Evolutionary conservation across 2,329 filamentous ascomycete species (phyloP), one percentile per base, ranked within the genome.

Genomic region (Stachybotrys chartarum): DNA sequence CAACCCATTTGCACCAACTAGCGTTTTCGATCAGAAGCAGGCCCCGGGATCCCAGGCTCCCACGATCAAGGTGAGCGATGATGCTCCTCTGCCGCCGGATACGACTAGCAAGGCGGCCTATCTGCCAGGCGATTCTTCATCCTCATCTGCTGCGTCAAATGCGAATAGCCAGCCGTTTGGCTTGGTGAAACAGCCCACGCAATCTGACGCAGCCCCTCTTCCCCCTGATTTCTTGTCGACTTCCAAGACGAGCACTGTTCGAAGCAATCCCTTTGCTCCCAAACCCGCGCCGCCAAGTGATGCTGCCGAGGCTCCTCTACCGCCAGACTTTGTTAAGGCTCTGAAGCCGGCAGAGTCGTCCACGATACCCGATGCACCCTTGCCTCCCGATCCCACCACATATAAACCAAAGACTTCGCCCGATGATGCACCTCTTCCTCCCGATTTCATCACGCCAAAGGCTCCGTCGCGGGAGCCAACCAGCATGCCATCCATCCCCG

Each of bases 31-130:
- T 63, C 10, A 59, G 61, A 18, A 58, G 8, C 56, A 54, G 35
- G 59, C 57, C 35, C 46, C 56, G 30, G 63, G 64, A 53, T 57
- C 55, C 30, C 62, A 63, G n/a, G 61, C 68, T 5, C 68, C 70
- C 4, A 70, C 73, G 57, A 65, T 69, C 51, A 78, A 75, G 59
- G 58, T 64, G 45, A 14, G 35, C 35, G 67, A 68, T 42, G 71
- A 71, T 57, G 68, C 63, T 24, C 80, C 81, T 56, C 68, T 83
- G 5, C 80, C 81, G 39, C 80, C 81, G 24, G 80, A 83, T 58
- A 69, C 78, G 56, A 82, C 74, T 54, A 84, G 79, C 73, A 82
- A 78, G 71, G 67, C 70, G 56, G 66, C 71, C 52, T 82, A 76
- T 62, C 69, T 73, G 52, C 60, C 80, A 45, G 78, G 76, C 51